Percentiles rank a stretch among this genome's conserved stretches.
Conservation (phyloP, 1,139 yeast species). For the Lodderomyces metapsilosis region DNA sequence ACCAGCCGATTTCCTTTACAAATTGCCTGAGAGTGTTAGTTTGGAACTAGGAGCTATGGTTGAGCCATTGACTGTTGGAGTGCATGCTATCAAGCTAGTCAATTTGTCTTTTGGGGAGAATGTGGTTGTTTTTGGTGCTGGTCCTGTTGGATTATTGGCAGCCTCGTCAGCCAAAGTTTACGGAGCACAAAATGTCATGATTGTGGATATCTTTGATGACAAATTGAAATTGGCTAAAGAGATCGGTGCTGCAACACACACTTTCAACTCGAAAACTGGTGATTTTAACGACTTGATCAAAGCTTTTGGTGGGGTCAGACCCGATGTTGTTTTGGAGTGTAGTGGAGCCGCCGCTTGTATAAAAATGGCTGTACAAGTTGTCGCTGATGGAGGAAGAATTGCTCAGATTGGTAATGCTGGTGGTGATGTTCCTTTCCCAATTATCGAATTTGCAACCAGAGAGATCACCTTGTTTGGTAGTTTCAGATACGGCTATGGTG, state of each 20-base stretch:
- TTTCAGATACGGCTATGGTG: conserved; percentile 80
- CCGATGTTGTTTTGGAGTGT: conserved; percentile 66
- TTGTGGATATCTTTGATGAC: conserved; percentile 62
- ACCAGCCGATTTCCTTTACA: conserved; percentile 84
- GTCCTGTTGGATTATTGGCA: conserved; percentile 83
- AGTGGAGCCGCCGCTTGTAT: conserved; percentile 74
- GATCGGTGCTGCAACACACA: conserved; percentile 58
- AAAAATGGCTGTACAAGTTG: conserved; percentile 56
- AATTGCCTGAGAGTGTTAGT: conserved; percentile 72
- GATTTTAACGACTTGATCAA: conserved; percentile 27
- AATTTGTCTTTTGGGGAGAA: conserved; percentile 67
- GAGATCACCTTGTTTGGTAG: conserved; percentile 73
- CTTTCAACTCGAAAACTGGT: conserved; percentile 53
- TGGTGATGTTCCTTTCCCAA: conserved; percentile 67
- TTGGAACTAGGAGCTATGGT: conserved; percentile 86
- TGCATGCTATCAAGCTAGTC: conserved; percentile 77
- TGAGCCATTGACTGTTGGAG: conserved; percentile 86
- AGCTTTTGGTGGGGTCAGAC: conserved; percentile 45
- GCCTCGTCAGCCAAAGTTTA: conserved; percentile 79
- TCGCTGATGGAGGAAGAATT: conserved; percentile 61
- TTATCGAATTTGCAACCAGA: conserved; percentile 66
- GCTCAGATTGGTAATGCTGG: conserved; percentile 81
- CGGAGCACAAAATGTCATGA: conserved; percentile 71
- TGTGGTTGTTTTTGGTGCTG: conserved; percentile 85
- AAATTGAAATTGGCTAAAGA: conserved; percentile 60